A percentile compares a stretch with the other conserved stretches of the same genome.
Conservation (phyloP, 768 basidiomycete genomes). For the Hemileccinum impolitum region DNA sequence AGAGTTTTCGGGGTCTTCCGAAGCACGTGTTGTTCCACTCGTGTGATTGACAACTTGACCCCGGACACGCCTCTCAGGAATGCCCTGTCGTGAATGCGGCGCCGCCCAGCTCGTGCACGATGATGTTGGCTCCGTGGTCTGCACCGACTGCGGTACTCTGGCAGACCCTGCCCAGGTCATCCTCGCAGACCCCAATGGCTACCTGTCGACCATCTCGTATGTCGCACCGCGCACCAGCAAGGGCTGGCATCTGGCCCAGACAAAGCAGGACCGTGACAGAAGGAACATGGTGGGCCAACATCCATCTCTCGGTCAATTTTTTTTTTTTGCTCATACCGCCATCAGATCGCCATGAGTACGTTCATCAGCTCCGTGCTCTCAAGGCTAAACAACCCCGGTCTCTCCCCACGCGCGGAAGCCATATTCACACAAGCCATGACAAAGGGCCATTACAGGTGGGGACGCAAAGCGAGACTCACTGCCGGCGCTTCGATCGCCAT, state of each 20-base stretch:
- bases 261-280: slow-evolving; percentile 59
- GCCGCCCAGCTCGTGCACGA: slow-evolving; percentile 53
- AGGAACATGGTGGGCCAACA: slow-evolving; percentile 53
- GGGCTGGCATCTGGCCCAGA: slow-evolving; percentile 62
- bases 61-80: slow-evolving; percentile 7
- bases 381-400: slow-evolving; percentile 56
- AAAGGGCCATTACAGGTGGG: slow-evolving; percentile 64
- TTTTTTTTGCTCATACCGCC: slow-evolving; percentile 15
- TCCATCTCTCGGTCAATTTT: slow-evolving; percentile 12
- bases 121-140: slow-evolving; percentile 57
- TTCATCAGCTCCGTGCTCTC: slow-evolving; percentile 61
- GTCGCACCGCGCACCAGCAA: slow-evolving; percentile 47
- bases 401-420: slow-evolving; percentile 60
- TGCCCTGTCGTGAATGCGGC: slow-evolving; percentile 53
- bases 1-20: slow-evolving; percentile 27
- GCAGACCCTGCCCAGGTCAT: slow-evolving; percentile 58
- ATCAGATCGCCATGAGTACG: slow-evolving; percentile 58
- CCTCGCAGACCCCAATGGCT: slow-evolving; percentile 47
- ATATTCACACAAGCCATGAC: slow-evolving; percentile 69
- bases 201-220: slow-evolving; percentile 33
- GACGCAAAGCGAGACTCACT: slow-evolving; percentile 62
- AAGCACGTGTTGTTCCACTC: not conserved
- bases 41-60: slow-evolving; percentile 3
- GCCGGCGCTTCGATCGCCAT: slow-evolving; percentile 70
- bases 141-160: slow-evolving; percentile 70